These are phyloP conservation scores for Plectranthus barbatus DNA, from an alignment of 257 asterid genomes.

Conservation along the genomic window DNA sequence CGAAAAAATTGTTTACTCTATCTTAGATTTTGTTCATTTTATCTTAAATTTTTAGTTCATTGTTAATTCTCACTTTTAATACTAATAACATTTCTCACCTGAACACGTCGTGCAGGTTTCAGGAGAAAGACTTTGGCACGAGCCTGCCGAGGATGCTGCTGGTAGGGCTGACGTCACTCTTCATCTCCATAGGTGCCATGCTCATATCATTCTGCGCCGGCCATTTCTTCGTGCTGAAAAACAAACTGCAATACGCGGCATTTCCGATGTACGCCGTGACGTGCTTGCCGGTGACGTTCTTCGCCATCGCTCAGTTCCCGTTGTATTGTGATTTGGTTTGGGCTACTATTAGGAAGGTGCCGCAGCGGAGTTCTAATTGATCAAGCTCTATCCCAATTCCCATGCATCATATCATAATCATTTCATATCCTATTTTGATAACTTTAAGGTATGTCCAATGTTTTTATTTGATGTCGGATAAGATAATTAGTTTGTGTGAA, in stretches of 20 bases:
- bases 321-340: constrained; percentile 37
- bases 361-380: constrained; percentile 26
- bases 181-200: constrained; percentile 42
- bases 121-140: constrained; percentile 29
- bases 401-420: no score
- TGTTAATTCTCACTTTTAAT: no score
- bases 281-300: constrained; percentile 45
- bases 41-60: no score
- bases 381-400: not conserved
- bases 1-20: no score
- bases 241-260: constrained; percentile 16
- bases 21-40: no score
- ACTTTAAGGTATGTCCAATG: no score
- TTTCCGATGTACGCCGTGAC: constrained; percentile 31
- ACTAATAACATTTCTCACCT: no score
- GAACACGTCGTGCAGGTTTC: constrained; percentile 17
- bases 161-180: constrained; percentile 35
- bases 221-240: constrained; percentile 33
- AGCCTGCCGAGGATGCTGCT: constrained; percentile 36
- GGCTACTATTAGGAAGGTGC: constrained; percentile 26
- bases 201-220: constrained; percentile 51
- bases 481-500: no score
- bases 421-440: no score
- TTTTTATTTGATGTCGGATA: no score
- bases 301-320: constrained; percentile 34